Evolutionary conservation across 495 filamentous ascomycete genomes (phyloP), one percentile per base, ranked within the genome.

Genomic region (Aspergillus ostianus): DNA sequence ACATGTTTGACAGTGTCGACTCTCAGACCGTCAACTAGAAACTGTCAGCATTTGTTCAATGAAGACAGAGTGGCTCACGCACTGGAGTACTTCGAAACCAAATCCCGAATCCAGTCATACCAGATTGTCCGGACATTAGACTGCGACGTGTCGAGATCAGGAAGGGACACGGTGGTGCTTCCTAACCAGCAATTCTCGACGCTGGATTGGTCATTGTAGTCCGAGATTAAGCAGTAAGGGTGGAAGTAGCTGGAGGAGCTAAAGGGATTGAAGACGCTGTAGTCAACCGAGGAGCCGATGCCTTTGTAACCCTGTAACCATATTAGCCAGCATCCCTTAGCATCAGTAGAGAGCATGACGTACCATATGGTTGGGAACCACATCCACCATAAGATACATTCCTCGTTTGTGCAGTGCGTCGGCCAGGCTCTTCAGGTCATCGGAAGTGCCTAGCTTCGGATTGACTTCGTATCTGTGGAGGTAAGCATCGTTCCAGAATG

Each of bases 321-420:
- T 6, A 17, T 41, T 15, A 41, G 36, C 12, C 2, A 41, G 6
- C 2, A 13, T 15, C 3, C 2, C 9, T 15, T 41, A 15, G 15
- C 9, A 13, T 15, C 3, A 41, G 10, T 32, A 51, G 20, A 36
- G 21, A 12, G 45, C 30, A 32, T 26, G 6, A 62, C 71, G 57
- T 56, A 83, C 81, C 80, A 92, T 84, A 64, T 94, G 88, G 67
- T 94, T 94, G 18, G 87, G 82, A 13, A 92, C 89, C 1, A 92
- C 79, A 62, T 93, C 90, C 23, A 91, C 84, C 90, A 92, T 92
- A 26, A 92, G 74, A 67, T 85, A 78, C 85, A 91, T 90, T 19
- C 80, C 82, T 20, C 84, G 81, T 8, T 79, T 71, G 60, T 91
- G 88, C 46, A 84, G 72, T 5, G 83, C 85, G 26, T 66, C 73